A percentile compares a stretch with the other conserved stretches of the same genome.
These are phyloP conservation scores for Alternaria triticimaculans DNA, from an alignment of 2,329 filamentous ascomycete species.

Conservation along the genomic window DNA sequence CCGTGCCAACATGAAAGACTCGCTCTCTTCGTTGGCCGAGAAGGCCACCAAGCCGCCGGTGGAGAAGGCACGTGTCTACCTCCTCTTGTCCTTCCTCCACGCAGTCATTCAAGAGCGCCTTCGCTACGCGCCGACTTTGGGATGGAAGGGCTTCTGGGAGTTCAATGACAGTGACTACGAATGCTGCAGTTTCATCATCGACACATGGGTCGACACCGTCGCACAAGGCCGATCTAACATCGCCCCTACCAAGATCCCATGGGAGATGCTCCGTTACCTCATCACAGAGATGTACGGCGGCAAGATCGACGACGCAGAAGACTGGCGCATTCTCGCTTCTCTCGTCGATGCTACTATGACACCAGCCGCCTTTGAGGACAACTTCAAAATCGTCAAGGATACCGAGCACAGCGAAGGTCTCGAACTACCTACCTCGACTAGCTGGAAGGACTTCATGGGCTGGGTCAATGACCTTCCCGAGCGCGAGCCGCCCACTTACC, in stretches of 20 bases:
- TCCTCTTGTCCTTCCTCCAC: slow-evolving; percentile 91
- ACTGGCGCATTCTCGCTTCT: slow-evolving; percentile 75
- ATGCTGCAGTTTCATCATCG: slow-evolving; percentile 94
- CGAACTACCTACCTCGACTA: slow-evolving; percentile 79
- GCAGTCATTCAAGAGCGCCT: slow-evolving; percentile 94
- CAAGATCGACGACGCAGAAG: slow-evolving; percentile 91
- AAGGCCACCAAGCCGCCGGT: slow-evolving; percentile 82
- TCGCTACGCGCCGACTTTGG: slow-evolving; percentile 89
- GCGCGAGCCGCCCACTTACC: slow-evolving; percentile 92
- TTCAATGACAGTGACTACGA: slow-evolving; percentile 99
- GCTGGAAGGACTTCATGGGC: slow-evolving; percentile 81
- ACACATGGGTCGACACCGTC: slow-evolving; percentile 87
- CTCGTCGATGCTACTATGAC: slow-evolving; percentile 83
- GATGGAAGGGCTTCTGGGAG: slow-evolving; percentile 99
- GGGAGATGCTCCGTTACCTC: slow-evolving; percentile 92
- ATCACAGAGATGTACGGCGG: slow-evolving; percentile 95
- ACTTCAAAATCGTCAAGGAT: slow-evolving; percentile 81
- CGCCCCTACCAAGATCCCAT: slow-evolving; percentile 90
- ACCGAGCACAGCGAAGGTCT: slow-evolving; percentile 65
- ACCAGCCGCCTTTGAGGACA: slow-evolving; percentile 87
- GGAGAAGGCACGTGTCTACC: slow-evolving; percentile 86
- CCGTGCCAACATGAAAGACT: slow-evolving; percentile 98
- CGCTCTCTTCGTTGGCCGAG: slow-evolving; percentile 80
- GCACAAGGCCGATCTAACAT: slow-evolving; percentile 90
- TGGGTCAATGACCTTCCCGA: slow-evolving; percentile 95